Evolutionary conservation across 1,139 yeast genomes (phyloP).

Genomic region (Sugiyamaella paludigena): DNA sequence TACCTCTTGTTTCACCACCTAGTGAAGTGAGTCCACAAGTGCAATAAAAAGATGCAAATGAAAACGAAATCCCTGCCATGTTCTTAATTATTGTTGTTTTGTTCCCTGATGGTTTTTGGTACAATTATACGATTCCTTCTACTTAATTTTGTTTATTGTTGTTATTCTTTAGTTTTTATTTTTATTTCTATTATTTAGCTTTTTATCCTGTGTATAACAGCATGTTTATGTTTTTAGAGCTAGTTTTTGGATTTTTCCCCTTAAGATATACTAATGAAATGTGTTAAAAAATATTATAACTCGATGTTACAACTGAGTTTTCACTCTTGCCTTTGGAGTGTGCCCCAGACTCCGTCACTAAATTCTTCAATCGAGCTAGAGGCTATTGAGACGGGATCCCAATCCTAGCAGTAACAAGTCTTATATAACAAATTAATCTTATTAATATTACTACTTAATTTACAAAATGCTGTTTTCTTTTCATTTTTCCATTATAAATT

Average conservation of each 20-base stretch:
- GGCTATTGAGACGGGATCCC: too few relatives aligned
- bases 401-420: background rate
- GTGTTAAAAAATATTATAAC: too few relatives aligned
- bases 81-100: too few relatives aligned
- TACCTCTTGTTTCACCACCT: background rate
- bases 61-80: background rate
- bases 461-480: background rate
- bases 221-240: too few relatives aligned
- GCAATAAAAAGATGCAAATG: background rate
- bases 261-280: too few relatives aligned
- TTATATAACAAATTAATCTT: background rate
- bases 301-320: too few relatives aligned
- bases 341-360: too few relatives aligned
- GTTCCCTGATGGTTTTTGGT: too few relatives aligned
- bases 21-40: background rate
- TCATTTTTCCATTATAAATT: background rate
- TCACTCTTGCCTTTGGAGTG: too few relatives aligned
- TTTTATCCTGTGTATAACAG: background rate
- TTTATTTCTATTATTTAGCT: background rate
- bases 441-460: slow-evolving; percentile 1
- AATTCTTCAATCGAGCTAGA: too few relatives aligned
- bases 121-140: too few relatives aligned
- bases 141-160: background rate
- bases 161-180: background rate
- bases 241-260: too few relatives aligned